Base-by-base conservation (phyloP, 2,329 filamentous ascomycete species). In the Sporothrix sp. region DNA sequence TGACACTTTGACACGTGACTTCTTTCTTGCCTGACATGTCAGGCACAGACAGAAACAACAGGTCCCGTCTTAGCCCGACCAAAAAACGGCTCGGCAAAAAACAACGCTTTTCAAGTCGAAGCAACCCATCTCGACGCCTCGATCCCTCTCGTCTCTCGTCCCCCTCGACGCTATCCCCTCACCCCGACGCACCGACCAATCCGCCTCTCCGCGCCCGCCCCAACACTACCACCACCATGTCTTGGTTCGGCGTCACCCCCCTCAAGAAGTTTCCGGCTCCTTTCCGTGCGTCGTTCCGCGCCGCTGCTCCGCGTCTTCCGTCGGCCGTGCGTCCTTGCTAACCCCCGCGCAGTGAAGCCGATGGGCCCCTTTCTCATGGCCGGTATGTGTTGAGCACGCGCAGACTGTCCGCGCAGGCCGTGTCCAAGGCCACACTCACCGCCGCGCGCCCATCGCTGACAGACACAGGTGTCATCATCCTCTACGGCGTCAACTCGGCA, bases 351-450 rank as follows among this genome's bases (percentile, higher is more conserved):
- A 97, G 91, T 87, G 74, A 80, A 81, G 78, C 89, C 91, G 63
- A 83, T 94, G 83, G 82, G 81, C 69, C 91, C 91, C 62, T 97
- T 97, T 81, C 93, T 90, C 78, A 77, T 79, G 71, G 91, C 91
- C 68, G 89, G 91, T 95, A 93, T 67, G 86, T 51, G 25, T 11
- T n/a, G n/a, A n/a, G n/a, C n/a, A n/a, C n/a, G n/a, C n/a, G n/a
- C n/a, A n/a, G n/a, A n/a, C n/a, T n/a, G n/a, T n/a, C n/a, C n/a
- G n/a, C n/a, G n/a, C n/a, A n/a, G n/a, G n/a, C n/a, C n/a, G n/a
- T n/a, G n/a, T 10, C 3, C 28, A 32, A 2, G 11, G 9, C 37
- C 2, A 3, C 18, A 6, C 7, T 7, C 7, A 3, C 16, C n/a
- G 16, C 7, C 25, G 32, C 25, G 4, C 13, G n/a, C n/a, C n/a